A percentile compares a stretch with the other conserved stretches of the same genome.
Evolutionary conservation across 2,329 filamentous ascomycete species (phyloP).

Genomic region (Cladosporium sp.): DNA sequence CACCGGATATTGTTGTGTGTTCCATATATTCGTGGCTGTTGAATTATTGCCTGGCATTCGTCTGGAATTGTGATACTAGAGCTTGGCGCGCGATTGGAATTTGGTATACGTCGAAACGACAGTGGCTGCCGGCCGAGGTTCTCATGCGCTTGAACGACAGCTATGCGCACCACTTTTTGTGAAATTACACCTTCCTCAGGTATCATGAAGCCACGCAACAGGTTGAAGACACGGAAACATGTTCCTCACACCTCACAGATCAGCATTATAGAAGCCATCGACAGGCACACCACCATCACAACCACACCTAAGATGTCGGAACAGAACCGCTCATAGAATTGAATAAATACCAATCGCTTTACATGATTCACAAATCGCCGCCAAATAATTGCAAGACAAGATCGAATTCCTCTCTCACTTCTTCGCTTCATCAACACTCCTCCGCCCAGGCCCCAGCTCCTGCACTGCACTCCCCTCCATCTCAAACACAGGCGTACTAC

Average conservation of each 20-base stretch:
- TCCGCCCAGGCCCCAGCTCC: constrained; percentile 23
- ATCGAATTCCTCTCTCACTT: constrained; percentile 17
- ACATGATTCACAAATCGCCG: background rate
- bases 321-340: background rate
- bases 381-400: background rate
- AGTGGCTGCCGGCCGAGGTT: background rate
- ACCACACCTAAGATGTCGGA: background rate
- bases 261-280: background rate
- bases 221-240: background rate
- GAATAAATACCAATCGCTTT: background rate
- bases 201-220: background rate
- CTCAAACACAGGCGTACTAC: constrained; percentile 31
- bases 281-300: background rate
- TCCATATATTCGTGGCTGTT: background rate
- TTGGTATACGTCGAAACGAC: background rate
- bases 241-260: background rate
- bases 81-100: background rate
- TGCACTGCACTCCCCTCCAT: constrained; percentile 35
- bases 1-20: background rate
- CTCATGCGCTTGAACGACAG: background rate
- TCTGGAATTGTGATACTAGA: background rate
- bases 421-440: constrained; percentile 20
- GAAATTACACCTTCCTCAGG: background rate
- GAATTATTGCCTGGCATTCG: background rate
- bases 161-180: background rate